Evolutionary conservation across 306 rosid species (phyloP).

Genomic region (Fragaria nilgerrensis): DNA sequence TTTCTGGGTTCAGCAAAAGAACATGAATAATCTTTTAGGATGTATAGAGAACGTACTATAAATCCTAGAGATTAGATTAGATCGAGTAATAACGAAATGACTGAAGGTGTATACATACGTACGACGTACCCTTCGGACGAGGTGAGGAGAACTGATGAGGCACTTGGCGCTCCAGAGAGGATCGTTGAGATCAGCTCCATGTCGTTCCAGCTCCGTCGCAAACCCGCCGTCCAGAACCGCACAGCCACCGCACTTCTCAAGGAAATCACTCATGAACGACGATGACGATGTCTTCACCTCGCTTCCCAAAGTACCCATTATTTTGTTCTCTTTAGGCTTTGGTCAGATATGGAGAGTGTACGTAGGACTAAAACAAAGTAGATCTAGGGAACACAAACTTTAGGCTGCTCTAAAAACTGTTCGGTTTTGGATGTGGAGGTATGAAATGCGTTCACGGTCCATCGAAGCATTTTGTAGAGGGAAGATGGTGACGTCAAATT

Average conservation of each 20-base stretch:
- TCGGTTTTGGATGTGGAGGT: not conserved
- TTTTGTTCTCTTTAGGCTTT: not conserved
- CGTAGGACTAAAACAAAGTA: not conserved
- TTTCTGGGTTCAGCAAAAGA: not conserved
- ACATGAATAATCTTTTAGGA: not conserved
- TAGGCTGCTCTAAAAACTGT: not conserved
- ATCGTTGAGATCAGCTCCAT: conserved; percentile 83
- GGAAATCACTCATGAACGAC: conserved; percentile 47
- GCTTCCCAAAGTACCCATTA: conserved; percentile 13
- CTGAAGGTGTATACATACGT: not conserved
- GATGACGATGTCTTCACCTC: conserved; percentile 24
- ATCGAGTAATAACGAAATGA: not conserved
- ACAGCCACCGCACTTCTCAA: conserved; percentile 61
- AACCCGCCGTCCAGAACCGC: conserved; percentile 83
- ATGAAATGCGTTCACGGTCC: not conserved
- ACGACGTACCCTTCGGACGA: conserved; percentile 62
- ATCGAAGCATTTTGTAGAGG: not conserved
- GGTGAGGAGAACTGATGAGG: conserved; percentile 71
- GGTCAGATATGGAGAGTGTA: not conserved
- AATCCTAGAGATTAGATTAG: not conserved
- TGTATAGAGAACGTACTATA: not conserved
- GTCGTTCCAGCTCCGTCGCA: conserved; percentile 90
- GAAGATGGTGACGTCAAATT: not conserved
- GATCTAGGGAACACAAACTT: not conserved
- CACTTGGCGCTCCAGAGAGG: conserved; percentile 98